A percentile compares a stretch with the other conserved stretches of the same genome.
Evolutionary conservation across 495 filamentous ascomycete species (phyloP).

Genomic region (Darksidea phi): DNA sequence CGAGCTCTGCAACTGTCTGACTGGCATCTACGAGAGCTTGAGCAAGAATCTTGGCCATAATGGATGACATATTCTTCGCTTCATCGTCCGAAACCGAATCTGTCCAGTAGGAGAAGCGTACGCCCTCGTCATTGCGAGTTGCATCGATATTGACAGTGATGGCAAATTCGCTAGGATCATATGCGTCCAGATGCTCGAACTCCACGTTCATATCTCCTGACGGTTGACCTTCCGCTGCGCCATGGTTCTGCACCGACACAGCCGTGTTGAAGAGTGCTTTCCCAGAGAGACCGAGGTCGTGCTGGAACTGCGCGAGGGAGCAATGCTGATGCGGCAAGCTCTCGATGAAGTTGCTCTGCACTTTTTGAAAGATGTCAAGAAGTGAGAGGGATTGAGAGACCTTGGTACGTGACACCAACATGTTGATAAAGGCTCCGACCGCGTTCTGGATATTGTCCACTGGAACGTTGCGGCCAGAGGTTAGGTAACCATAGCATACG

Average conservation of each 20-base stretch:
- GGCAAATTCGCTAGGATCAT: slow-evolving; percentile 34
- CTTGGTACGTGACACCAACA: slow-evolving; percentile 38
- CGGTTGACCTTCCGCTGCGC: slow-evolving; percentile 7
- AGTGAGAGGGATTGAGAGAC: slow-evolving; percentile 10
- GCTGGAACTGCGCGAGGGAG: slow-evolving; percentile 36
- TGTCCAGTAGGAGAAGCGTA: slow-evolving; percentile 32
- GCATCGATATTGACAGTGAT: slow-evolving; percentile 36
- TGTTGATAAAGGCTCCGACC: slow-evolving; percentile 50
- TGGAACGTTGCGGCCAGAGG: slow-evolving; percentile 49
- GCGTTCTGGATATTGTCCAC: slow-evolving; percentile 51
- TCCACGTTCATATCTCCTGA: slow-evolving; percentile 6
- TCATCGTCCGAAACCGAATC: slow-evolving; percentile 28
- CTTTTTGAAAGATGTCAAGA: slow-evolving; percentile 24
- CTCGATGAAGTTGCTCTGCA: slow-evolving; percentile 33
- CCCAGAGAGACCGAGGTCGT: slow-evolving; percentile 31
- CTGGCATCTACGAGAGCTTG: slow-evolving; percentile 14
- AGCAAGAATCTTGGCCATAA: slow-evolving; percentile 20
- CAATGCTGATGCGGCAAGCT: slow-evolving; percentile 36
- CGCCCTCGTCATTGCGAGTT: slow-evolving; percentile 28
- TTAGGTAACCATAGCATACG: slow-evolving; percentile 34
- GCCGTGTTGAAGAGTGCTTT: slow-evolving; percentile 37
- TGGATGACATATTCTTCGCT: slow-evolving; percentile 20
- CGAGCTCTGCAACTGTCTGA: slow-evolving; percentile 24
- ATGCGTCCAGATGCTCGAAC: slow-evolving; percentile 26
- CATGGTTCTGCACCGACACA: slow-evolving; percentile 32